Evolutionary conservation across 495 filamentous ascomycete species (phyloP), one percentile per base, ranked within the genome.

Genomic region (Cercophora newfieldiana): DNA sequence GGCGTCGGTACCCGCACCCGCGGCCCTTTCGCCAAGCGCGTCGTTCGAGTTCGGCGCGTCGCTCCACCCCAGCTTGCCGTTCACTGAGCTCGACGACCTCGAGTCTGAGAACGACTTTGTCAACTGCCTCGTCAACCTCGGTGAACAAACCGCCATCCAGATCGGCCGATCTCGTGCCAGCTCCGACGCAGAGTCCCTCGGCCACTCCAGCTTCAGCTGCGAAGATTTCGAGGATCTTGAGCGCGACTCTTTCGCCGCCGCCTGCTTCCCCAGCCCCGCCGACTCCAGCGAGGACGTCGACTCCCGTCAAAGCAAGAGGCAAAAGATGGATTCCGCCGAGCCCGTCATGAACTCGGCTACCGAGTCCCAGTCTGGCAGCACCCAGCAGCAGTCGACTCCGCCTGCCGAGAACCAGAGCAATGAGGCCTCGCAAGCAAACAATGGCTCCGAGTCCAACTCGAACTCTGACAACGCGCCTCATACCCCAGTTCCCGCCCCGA

Each of bases 51-150:
- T 88, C 69, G 82, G 86, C 84, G n/a, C 83, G 94, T 28, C 89
- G 90, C 81, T 94, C 51, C 88, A 89, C 1, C 81, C 81, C 37
- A 26, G 37, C 59, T 25, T 30, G 59, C 47, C 37, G 22, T 94
- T 97, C 66, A 91, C 96, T 71, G 90, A 92, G 66, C 85, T 96
- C 64, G 94, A 92, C 22, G 94, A 97, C 69, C 85, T 97, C 58
- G 95, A 97, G 77, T 94, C 91, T 0, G 94, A 97, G 37, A 93
- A 95, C 82, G 93, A 96, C 69, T 90, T 96, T 70, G 86, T 89
- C 63, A 89, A 87, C 76, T 87, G 87, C 54, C 83, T 97, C 8
- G 89, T 94, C 65, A 88, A 89, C 64, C 89, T 93, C 69, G 69
- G 68, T 29, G 66, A 74, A n/a, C 77, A 85, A 33, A 82, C 83